Conservation (phyloP, 257 asterid species). For the Handroanthus guayacan region DNA sequence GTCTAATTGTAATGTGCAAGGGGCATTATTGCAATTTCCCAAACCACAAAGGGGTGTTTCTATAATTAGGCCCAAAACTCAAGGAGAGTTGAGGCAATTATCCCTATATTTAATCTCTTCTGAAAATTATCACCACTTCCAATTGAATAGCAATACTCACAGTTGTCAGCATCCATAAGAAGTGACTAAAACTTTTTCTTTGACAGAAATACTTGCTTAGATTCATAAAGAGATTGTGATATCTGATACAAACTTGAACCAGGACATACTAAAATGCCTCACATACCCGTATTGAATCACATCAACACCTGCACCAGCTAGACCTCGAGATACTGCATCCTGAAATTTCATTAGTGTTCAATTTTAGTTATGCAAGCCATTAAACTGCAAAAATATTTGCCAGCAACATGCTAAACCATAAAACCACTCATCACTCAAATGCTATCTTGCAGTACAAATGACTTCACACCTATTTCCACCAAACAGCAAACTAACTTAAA, state of each 20-base stretch:
- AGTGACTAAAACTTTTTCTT: neutral
- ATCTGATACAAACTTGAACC: conserved; percentile 25
- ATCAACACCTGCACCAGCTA: conserved; percentile 80
- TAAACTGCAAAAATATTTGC: neutral
- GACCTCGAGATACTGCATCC: conserved; percentile 96
- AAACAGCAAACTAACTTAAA: conserved; percentile 11
- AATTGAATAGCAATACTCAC: neutral
- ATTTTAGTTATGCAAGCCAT: conserved; percentile 31
- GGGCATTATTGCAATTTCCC: no score
- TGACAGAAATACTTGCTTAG: neutral
- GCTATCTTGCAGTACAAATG: conserved; percentile 10
- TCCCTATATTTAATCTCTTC: no score
- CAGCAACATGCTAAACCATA: conserved; percentile 24
- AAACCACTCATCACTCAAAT: neutral
- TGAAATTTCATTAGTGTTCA: conserved; percentile 47
- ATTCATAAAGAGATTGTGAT: neutral
- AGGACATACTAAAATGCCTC: conserved; percentile 35
- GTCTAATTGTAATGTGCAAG: no score
- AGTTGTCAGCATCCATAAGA: neutral
- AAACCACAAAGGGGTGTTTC: no score
- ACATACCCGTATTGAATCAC: conserved; percentile 89
- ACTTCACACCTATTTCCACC: neutral
- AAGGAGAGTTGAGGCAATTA: no score
- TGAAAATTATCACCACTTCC: no score
- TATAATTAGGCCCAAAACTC: no score